Conservation (phyloP, 2,329 filamentous ascomycete species). For the Stagonosporopsis tanaceti region DNA sequence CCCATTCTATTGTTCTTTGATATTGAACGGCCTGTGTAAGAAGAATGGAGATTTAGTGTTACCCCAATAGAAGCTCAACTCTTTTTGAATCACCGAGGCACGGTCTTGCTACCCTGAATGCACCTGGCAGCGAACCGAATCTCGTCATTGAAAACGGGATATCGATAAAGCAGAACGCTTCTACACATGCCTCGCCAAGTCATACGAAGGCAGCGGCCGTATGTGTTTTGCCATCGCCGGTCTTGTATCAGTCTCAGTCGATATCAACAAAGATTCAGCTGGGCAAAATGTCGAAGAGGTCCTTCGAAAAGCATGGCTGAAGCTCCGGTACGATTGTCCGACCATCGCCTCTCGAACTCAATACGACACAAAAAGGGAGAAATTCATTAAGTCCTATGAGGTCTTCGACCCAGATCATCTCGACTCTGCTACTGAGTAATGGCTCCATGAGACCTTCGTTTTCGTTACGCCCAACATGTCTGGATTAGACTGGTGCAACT, state of each 20-base stretch:
- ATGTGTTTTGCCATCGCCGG: constrained; percentile 56
- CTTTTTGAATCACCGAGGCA: neutral
- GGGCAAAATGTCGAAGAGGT: constrained; percentile 37
- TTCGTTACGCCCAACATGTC: constrained; percentile 30
- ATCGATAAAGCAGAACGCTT: constrained; percentile 55
- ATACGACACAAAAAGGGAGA: constrained; percentile 8
- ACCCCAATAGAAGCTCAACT: neutral
- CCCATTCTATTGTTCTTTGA: neutral
- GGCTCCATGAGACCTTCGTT: constrained; percentile 46
- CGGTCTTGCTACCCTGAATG: constrained; percentile 6
- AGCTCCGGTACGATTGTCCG: constrained; percentile 46
- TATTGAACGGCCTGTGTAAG: neutral
- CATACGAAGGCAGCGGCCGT: constrained; percentile 50
- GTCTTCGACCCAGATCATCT: constrained; percentile 4
- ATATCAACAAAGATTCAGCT: neutral
- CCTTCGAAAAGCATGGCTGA: constrained; percentile 47
- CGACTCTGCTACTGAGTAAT: constrained; percentile 20
- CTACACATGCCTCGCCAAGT: constrained; percentile 49
- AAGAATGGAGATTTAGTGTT: neutral
- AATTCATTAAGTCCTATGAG: neutral
- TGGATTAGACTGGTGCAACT: constrained; percentile 48
- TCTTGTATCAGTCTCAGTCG: constrained; percentile 37
- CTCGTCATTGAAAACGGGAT: constrained; percentile 42
- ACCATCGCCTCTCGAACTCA: constrained; percentile 43
- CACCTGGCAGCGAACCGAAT: constrained; percentile 3